Percentiles rank a stretch among this genome's conserved stretches.
These are phyloP conservation scores for Solanum neorickii DNA, from an alignment of 257 asterid species.

Conservation along the genomic window DNA sequence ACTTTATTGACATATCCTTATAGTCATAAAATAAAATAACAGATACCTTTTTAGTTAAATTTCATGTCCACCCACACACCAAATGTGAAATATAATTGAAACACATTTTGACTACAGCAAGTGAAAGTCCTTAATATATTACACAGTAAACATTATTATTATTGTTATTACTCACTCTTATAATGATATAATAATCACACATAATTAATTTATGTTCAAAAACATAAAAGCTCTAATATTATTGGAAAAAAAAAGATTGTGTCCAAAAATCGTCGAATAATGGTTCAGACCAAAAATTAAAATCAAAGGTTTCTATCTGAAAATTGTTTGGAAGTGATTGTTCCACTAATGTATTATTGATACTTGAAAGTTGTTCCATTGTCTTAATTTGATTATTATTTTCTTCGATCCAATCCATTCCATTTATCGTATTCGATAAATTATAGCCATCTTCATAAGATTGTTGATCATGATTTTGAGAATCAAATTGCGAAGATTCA, in stretches of 20 bases:
- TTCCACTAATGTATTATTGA: neutral
- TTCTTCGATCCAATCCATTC: neutral
- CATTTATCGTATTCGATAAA: neutral
- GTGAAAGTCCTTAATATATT: neutral
- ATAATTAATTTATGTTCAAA: neutral
- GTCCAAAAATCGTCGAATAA: neutral
- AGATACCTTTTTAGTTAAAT: too few species aligned
- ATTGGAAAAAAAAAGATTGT: neutral
- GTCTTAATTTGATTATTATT: neutral
- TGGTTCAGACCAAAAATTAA: slow-evolving; percentile 12
- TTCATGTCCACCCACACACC: neutral
- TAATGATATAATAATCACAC: too few species aligned
- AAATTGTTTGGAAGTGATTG: neutral
- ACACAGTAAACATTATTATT: neutral
- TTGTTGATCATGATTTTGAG: neutral
- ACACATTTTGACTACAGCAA: neutral
- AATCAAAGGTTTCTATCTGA: neutral
- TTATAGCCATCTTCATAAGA: neutral
- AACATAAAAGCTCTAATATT: neutral
- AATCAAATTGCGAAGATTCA: neutral
- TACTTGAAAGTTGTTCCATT: neutral
- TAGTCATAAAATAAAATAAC: too few species aligned
- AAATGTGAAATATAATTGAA: neutral
- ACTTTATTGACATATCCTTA: too few species aligned
- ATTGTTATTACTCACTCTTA: neutral